Evolutionary conservation across 2,329 filamentous ascomycete genomes (phyloP).

Genomic region (Epichloe sp.): DNA sequence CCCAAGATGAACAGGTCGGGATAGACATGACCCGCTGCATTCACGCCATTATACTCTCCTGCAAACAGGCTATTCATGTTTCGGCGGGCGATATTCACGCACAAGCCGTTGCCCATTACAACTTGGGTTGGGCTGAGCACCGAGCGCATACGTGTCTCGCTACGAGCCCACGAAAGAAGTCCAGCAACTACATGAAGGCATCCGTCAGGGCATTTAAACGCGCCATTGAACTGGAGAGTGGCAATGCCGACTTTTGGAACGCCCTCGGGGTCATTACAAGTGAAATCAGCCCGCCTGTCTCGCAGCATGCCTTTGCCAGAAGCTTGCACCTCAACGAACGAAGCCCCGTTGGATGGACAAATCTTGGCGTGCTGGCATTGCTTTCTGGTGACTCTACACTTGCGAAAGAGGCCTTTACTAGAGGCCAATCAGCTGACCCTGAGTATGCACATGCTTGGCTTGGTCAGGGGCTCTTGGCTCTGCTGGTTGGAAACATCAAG

Average conservation of each 20-base stretch:
- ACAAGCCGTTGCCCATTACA: conserved; percentile 93
- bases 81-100: conserved; percentile 67
- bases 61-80: conserved; percentile 72
- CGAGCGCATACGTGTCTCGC: conserved; percentile 60
- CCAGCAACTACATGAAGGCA: conserved; percentile 60
- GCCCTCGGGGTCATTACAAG: conserved; percentile 85
- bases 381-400: conserved; percentile 71
- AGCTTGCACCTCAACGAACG: conserved; percentile 88
- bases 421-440: conserved; percentile 86
- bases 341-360: conserved; percentile 77
- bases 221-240: conserved; percentile 87
- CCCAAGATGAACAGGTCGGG: conserved; percentile 33
- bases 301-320: conserved; percentile 86
- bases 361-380: conserved; percentile 75
- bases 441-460: conserved; percentile 91
- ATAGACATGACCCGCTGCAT: conserved; percentile 46
- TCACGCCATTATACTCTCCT: conserved; percentile 64
- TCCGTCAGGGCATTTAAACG: conserved; percentile 87
- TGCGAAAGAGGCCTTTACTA: conserved; percentile 81
- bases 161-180: conserved; percentile 37
- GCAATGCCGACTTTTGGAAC: conserved; percentile 96
- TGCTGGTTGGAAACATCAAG: conserved; percentile 57
- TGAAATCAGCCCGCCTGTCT: conserved; percentile 69
- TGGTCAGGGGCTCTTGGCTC: conserved; percentile 76
- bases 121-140: conserved; percentile 88